Evolutionary conservation across 75 land plant species (phyloP), one percentile per base, ranked within the genome.

Genomic region (Isoetes taiwanensis): DNA sequence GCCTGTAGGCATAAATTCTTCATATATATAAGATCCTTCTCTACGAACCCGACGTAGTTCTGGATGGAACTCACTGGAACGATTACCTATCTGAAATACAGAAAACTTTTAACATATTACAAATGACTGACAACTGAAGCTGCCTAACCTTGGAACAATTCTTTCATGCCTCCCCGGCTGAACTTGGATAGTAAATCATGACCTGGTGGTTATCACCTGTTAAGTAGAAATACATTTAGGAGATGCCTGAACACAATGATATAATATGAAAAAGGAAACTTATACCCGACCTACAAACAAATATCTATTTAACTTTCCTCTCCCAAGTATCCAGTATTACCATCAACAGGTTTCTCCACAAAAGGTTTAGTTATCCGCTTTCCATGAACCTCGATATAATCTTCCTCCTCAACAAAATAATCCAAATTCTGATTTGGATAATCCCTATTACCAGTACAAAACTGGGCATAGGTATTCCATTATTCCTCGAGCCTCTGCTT

Each of bases 81-180:
- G 79, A 61, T 93, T 93, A 26, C 98, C 98, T 43, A 93, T 78
- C 98, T 93, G n/a, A n/a, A n/a, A n/a, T n/a, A n/a, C n/a, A n/a
- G n/a, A n/a, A n/a, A n/a, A n/a, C n/a, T n/a, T n/a, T n/a, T n/a
- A n/a, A n/a, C n/a, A 40, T n/a, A n/a, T n/a, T n/a, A n/a, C n/a
- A n/a, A n/a, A n/a, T n/a, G n/a, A n/a, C n/a, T n/a, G n/a, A n/a
- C n/a, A n/a, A n/a, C n/a, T n/a, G n/a, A n/a, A n/a, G n/a, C n/a
- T n/a, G n/a, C 11, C 48, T 63, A 19, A 94, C 99, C 96, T 94
- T 94, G 79, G 59, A 94, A 94, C 30, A 94, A 72, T 57, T 84
- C 96, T 59, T 94, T 94, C 99, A 94, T 94, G 2, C 99, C 99
- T 28, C 99, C 96, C 99, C 99, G 35, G 99, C 99, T 48, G 95